Evolutionary conservation across 257 asterid species (phyloP).

Genomic region (Solanum gracilifrons): DNA sequence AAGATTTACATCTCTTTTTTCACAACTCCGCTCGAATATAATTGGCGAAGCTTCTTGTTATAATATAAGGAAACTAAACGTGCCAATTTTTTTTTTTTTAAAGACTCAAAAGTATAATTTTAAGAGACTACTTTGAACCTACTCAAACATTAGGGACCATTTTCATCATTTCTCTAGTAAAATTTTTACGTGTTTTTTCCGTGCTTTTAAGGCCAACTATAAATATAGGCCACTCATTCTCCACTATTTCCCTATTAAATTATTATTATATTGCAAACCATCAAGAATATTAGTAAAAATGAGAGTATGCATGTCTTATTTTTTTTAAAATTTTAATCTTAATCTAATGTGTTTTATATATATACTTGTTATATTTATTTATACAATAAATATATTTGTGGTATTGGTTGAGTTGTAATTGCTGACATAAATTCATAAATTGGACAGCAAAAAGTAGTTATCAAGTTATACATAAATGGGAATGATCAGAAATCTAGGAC

Average conservation of each 20-base stretch:
- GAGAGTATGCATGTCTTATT: neutral
- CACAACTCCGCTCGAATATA: neutral
- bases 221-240: neutral
- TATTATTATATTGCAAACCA: neutral
- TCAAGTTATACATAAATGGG: neutral
- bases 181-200: neutral
- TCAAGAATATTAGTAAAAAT: neutral
- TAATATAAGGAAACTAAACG: neutral
- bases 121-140: neutral
- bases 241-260: neutral
- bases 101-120: too few relatives aligned
- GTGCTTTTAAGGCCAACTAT: too few relatives aligned
- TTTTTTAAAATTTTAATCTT: neutral
- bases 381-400: too few relatives aligned
- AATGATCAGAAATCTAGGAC: neutral
- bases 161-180: neutral
- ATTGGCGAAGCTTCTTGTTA: neutral
- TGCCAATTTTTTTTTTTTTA: too few relatives aligned
- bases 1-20: neutral
- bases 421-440: neutral
- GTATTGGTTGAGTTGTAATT: neutral
- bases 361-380: too few relatives aligned
- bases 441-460: neutral
- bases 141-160: neutral
- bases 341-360: too few relatives aligned